Evolutionary conservation across 306 rosid genomes (phyloP), one percentile per base, ranked within the genome.

Genomic region (Vigna reflexopilosa): DNA sequence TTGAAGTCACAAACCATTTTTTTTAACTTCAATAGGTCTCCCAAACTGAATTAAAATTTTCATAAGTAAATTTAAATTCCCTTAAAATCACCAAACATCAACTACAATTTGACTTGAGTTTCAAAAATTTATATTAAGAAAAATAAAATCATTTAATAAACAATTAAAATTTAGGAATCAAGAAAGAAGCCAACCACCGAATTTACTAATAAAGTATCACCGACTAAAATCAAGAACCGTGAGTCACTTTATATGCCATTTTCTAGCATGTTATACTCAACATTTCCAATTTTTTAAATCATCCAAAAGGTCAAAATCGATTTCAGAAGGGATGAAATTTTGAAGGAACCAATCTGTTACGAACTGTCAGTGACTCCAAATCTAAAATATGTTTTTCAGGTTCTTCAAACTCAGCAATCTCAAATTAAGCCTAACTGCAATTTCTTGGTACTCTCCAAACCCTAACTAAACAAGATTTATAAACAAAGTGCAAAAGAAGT

Each of bases 401-500:
- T 28, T 54, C 75, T 70, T 50, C 61, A 11, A 19, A 52, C 34
- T 71, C 20, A 10, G 3, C 76, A 51, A 71, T 52, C 36, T 52
- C 51, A 72, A 59, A 56, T 56, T 56, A 36, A 36, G 38, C 7
- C 7, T 34, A 50, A 28, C 30, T 10, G 1, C 17, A 54, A 4
- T 70, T 51, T 30, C 62, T 50, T 32, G 61, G 50, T 4, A 56
- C n/a, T 66, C 77, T 19, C 54, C 77, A 72, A 72, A 40, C 40
- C 67, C 56, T 56, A 73, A n/a, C 44, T 9, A 26, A 19, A 57
- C 17, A 57, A 40, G 44, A 56, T 42, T 14, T 16, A 73, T 24
- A 57, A 44, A 57, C 38, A 9, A 20, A 38, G 22, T 7, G 5
- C 62, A 51, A 32, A 51, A 30, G 32, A 6, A 70, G 6, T 4